phyloP scores from a whole-genome alignment of 1,284 basidiomycete species.

The Meira miltonrushii region DNA sequence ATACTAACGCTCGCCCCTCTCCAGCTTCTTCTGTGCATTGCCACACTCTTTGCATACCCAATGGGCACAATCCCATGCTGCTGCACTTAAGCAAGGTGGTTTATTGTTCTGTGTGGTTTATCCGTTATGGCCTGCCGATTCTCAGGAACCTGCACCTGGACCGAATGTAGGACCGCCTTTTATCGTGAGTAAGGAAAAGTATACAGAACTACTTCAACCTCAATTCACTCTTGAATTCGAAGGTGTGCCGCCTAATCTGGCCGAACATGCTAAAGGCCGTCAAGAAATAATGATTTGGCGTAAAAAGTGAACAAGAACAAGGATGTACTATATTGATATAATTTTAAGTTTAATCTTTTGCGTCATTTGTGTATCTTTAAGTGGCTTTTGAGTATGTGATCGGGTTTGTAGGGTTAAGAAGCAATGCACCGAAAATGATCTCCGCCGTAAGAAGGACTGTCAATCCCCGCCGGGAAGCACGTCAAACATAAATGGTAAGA shows the following conservation, averaged over 20 bases:
- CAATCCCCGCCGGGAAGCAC: no score
- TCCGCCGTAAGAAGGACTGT: no score
- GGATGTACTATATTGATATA: no score
- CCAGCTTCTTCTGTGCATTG: slow-evolving; percentile 8
- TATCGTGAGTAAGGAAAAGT: background rate
- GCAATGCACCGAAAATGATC: no score
- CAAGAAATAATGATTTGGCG: slow-evolving; percentile 7
- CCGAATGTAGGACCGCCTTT: background rate
- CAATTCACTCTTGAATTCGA: background rate
- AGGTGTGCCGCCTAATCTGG: background rate
- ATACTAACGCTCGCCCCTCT: background rate
- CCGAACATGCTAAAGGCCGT: background rate
- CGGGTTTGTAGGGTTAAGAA: no score
- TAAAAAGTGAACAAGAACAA: background rate
- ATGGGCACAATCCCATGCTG: slow-evolving; percentile 7
- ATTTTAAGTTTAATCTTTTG: no score
- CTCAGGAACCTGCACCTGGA: background rate
- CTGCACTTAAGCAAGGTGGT: slow-evolving; percentile 1
- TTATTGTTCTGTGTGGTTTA: background rate
- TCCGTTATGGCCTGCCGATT: background rate
- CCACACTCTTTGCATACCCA: background rate
- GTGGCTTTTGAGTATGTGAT: no score
- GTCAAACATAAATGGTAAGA: no score
- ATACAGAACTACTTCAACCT: background rate
- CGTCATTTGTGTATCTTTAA: no score